phyloP scores from a whole-genome alignment of 129 eudicot species.

The Flaveria robusta region DNA sequence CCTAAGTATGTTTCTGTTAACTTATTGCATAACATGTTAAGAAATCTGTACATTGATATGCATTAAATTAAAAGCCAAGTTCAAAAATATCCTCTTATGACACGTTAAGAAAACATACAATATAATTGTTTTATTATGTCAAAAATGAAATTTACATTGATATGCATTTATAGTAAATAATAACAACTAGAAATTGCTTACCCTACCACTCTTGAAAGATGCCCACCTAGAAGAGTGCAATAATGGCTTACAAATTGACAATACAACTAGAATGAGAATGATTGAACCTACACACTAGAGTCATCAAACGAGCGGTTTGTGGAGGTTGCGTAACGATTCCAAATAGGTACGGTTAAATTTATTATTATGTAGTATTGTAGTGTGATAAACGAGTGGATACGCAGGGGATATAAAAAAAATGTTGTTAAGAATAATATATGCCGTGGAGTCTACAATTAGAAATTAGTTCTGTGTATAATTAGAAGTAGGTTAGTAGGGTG shows the following conservation, averaged over 20 bases:
- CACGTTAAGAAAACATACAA: no score
- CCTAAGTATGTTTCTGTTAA: no score
- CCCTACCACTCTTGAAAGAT: constrained; percentile 8
- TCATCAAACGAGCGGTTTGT: not conserved
- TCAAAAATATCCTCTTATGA: no score
- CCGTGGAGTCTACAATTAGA: no score
- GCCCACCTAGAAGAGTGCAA: constrained; percentile 1
- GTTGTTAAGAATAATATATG: no score
- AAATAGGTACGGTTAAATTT: not conserved
- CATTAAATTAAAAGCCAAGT: no score
- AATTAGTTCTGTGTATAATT: no score
- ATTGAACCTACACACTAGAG: not conserved
- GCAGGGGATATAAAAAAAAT: no score
- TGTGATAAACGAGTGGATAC: no score
- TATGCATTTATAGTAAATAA: not conserved
- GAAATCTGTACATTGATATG: no score
- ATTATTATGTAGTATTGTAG: not conserved
- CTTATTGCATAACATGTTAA: not conserved
- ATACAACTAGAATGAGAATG: not conserved
- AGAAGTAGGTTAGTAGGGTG: no score
- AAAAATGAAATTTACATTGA: not conserved
- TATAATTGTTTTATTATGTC: no score
- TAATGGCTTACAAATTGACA: not conserved
- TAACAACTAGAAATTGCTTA: not conserved
- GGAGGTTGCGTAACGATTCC: not conserved